A percentile compares a stretch with the other conserved stretches of the same genome.
These are phyloP conservation scores for Talaromyces marneffei DNA, from an alignment of 2,329 filamentous ascomycete species.

Conservation along the genomic window DNA sequence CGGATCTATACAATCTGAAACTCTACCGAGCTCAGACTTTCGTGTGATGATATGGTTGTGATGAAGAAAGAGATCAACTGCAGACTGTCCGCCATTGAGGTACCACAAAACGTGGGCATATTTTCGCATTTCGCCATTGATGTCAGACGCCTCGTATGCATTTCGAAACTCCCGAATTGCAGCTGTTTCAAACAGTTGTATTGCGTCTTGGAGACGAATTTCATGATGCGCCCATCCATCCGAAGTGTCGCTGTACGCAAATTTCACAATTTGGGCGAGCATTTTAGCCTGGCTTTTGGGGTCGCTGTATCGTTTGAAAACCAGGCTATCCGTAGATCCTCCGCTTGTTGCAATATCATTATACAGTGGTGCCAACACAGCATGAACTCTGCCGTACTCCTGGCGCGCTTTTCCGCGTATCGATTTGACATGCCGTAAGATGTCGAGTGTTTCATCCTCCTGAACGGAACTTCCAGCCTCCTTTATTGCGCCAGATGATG, in stretches of 20 bases:
- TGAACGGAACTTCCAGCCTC: constrained; percentile 47
- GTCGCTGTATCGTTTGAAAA: constrained; percentile 82
- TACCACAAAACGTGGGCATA: constrained; percentile 81
- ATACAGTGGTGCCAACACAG: constrained; percentile 83
- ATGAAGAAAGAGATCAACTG: constrained; percentile 78
- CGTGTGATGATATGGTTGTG: constrained; percentile 80
- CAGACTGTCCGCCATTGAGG: constrained; percentile 73
- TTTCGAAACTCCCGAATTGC: constrained; percentile 89
- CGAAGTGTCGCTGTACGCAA: constrained; percentile 74
- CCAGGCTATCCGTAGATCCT: constrained; percentile 67
- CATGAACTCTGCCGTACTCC: constrained; percentile 87
- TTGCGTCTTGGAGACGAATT: constrained; percentile 67
- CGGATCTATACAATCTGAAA: constrained; percentile 74
- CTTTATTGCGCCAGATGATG: constrained; percentile 40
- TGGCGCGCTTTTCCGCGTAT: constrained; percentile 78
- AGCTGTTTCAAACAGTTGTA: constrained; percentile 80
- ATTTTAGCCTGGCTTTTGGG: constrained; percentile 89
- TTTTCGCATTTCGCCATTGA: constrained; percentile 79
- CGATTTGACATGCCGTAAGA: constrained; percentile 64
- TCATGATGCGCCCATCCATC: constrained; percentile 66
- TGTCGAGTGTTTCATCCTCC: constrained; percentile 59
- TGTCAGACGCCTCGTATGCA: constrained; percentile 81
- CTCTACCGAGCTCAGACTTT: constrained; percentile 63
- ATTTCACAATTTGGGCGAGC: constrained; percentile 71
- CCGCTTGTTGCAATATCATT: constrained; percentile 68